These are phyloP conservation scores for Geranium rotundifolium DNA, from an alignment of 345 rosid species.

Conservation along the genomic window DNA sequence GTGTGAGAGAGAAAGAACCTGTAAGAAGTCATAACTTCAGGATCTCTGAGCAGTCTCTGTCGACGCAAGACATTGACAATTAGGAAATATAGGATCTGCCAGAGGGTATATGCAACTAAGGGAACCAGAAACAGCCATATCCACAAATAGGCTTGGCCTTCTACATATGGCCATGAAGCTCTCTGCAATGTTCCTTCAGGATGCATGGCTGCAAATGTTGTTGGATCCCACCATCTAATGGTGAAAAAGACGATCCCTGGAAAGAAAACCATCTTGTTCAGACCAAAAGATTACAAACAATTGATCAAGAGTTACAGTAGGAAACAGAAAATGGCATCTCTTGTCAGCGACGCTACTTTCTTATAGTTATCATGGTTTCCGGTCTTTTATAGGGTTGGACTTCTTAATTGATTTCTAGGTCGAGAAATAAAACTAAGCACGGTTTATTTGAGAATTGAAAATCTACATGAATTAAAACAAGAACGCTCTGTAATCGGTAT, in stretches of 20 bases:
- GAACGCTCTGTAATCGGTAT: too few species aligned
- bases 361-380: not conserved
- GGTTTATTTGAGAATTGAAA: not conserved
- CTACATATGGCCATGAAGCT: constrained; percentile 79
- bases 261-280: constrained; percentile 11
- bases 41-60: constrained; percentile 85
- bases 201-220: constrained; percentile 82
- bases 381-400: not conserved
- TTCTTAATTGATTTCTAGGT: not conserved
- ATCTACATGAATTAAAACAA: too few species aligned
- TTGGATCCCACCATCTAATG: constrained; percentile 95
- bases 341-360: not conserved
- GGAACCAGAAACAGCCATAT: constrained; percentile 89
- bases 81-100: constrained; percentile 87
- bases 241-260: constrained; percentile 91
- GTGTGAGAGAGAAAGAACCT: constrained; percentile 28
- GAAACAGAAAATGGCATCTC: not conserved
- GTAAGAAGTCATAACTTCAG: constrained; percentile 99
- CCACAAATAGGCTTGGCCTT: constrained; percentile 60
- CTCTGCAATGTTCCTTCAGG: constrained; percentile 62
- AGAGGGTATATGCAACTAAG: constrained; percentile 66
- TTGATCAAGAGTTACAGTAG: not conserved
- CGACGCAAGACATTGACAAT: constrained; percentile 85
- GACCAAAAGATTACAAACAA: not conserved
- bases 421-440: not conserved